Evolutionary conservation across 2,329 filamentous ascomycete species (phyloP), one percentile per base, ranked within the genome.

Genomic region (Dactylella cylindrospora): DNA sequence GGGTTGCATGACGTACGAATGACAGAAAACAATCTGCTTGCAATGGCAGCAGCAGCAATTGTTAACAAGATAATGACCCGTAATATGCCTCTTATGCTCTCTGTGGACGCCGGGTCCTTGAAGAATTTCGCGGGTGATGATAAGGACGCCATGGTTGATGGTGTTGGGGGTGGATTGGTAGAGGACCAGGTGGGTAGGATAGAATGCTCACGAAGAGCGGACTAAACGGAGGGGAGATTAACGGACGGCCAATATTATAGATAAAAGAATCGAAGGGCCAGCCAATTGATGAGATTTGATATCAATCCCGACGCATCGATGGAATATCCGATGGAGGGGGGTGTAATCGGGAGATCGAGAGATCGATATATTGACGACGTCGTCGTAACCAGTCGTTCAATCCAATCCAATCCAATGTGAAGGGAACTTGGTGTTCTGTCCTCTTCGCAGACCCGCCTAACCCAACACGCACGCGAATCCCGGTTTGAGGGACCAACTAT

Each of bases 21-120:
- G 68, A 98, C 93, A 71, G 90, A 96, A 80, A 98, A 98, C 68
- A 98, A 80, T 75, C 93, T 88, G 75, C 90, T 95, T 68, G 90
- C 83, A 72, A 97, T 82, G 68, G 91, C 90, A 65, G 93, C 90
- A 57, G 83, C 90, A 67, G 93, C 93, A 75, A 98, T 96, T 71
- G 91, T 83, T 71, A 79, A 80, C 70, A 98, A 83, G 76, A 98
- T 98, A 71, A 94, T 80, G 69, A 96, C 83, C 72, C 90, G 84
- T 67, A 98, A 79, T 70, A 97, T 76, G 67, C 88, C 86, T 74
- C 90, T 84, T 66, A 88, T 88, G 74, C 84, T 96, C 74, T 84
- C 81, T 71, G 84, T 84, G 69, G 85, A 87, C 72, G 83, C 85
- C 41, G 57, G 57, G 73, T 88, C 86, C 77, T 88, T 84, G 72